Conservation (phyloP, 805 yeast species). For the Metschnikowia bowlesiae region DNA sequence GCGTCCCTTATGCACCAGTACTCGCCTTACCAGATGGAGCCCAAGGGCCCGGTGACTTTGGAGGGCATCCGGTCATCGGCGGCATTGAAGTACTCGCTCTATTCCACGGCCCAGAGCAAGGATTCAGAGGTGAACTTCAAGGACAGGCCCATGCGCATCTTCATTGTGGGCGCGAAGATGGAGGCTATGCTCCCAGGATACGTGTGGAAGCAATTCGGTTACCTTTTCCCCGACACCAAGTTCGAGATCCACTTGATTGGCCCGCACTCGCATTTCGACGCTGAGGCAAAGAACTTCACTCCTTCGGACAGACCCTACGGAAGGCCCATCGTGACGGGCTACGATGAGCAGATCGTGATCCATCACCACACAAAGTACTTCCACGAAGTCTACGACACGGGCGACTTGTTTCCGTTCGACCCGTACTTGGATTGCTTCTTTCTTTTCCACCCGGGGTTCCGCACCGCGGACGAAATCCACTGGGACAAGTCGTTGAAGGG, state of each 20-base stretch:
- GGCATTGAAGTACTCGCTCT: slow-evolving; percentile 84
- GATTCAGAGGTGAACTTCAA: slow-evolving; percentile 53
- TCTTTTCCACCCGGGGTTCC: slow-evolving; percentile 93
- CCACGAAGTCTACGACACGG: slow-evolving; percentile 84
- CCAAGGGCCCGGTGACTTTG: slow-evolving; percentile 81
- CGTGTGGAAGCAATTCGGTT: slow-evolving; percentile 91
- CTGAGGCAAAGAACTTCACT: slow-evolving; percentile 56
- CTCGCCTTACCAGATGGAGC: slow-evolving; percentile 77
- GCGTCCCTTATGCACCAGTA: slow-evolving; percentile 77
- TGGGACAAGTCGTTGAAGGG: slow-evolving; percentile 88
- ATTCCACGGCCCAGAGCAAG: slow-evolving; percentile 54
- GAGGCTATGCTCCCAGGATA: slow-evolving; percentile 92
- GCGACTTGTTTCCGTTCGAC: slow-evolving; percentile 96
- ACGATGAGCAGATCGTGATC: slow-evolving; percentile 69
- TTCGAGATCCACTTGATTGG: slow-evolving; percentile 92
- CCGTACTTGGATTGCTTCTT: slow-evolving; percentile 92
- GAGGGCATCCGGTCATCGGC: slow-evolving; percentile 94
- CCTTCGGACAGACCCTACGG: slow-evolving; percentile 46
- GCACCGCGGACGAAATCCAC: slow-evolving; percentile 72
- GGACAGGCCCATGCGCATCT: slow-evolving; percentile 85
- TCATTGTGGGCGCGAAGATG: slow-evolving; percentile 86
- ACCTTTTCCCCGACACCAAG: slow-evolving; percentile 73
- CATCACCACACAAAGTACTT: slow-evolving; percentile 87
- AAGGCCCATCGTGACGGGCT: slow-evolving; percentile 65
- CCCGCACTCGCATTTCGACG: slow-evolving; percentile 82